A percentile compares a stretch with the other conserved stretches of the same genome.
Evolutionary conservation across 208 protist species (phyloP).

Genomic region (Trypanosoma avium): DNA sequence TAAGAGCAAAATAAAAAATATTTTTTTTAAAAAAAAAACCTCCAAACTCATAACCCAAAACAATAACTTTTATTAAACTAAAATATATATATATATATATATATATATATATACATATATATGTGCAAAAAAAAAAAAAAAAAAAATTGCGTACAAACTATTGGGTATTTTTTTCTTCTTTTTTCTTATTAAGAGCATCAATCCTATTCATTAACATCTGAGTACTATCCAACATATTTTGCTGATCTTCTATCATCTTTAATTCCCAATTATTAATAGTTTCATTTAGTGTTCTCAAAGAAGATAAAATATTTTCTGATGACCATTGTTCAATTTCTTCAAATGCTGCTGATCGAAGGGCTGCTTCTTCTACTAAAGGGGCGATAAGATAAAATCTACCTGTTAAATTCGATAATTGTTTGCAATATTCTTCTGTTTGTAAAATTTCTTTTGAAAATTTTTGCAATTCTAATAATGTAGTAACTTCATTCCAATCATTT

Average conservation of each 20-base stretch:
- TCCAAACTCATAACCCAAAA: too few species aligned
- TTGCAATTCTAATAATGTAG: slow-evolving; percentile 7
- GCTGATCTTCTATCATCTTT: slow-evolving; percentile 3
- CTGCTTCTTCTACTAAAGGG: slow-evolving; percentile 30
- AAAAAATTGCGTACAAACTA: too few species aligned
- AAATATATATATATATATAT: neutral
- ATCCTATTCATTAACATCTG: slow-evolving; percentile 6
- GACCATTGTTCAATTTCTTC: slow-evolving; percentile 20
- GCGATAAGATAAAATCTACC: slow-evolving; percentile 21
- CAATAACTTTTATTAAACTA: too few species aligned
- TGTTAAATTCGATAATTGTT: slow-evolving; percentile 17
- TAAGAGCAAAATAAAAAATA: too few species aligned
- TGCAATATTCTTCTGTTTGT: neutral
- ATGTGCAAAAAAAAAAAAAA: neutral
- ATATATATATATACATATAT: slow-evolving; percentile 4
- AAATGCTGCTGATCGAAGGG: slow-evolving; percentile 7
- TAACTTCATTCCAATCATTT: slow-evolving; percentile 3
- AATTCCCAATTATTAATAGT: slow-evolving; percentile 7
- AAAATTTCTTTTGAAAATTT: slow-evolving; percentile 10
- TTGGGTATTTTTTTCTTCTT: too few species aligned
- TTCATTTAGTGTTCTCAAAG: slow-evolving; percentile 14
- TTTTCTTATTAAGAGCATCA: slow-evolving; percentile 4
- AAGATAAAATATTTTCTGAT: slow-evolving; percentile 6
- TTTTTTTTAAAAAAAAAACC: too few species aligned
- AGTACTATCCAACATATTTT: slow-evolving; percentile 5